phyloP scores from a whole-genome alignment of 176 grass and related monocot species.

The Lolium perenne region DNA sequence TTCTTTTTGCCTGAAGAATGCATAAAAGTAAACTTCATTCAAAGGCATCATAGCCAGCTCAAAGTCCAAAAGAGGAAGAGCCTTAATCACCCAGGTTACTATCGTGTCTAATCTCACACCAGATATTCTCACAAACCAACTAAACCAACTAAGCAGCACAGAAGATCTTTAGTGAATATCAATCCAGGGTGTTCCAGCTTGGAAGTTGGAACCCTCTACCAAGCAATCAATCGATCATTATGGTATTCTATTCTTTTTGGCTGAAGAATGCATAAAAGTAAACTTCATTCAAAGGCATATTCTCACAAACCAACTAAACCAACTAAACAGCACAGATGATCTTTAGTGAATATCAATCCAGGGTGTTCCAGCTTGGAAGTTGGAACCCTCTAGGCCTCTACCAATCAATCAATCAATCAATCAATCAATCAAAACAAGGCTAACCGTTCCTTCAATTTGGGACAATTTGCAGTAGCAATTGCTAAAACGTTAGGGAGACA shows the following conservation, averaged over 20 bases:
- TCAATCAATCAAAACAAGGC: conserved; percentile 19
- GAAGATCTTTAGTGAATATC: conserved; percentile 26
- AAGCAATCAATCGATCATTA: neutral
- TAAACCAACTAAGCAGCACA: conserved; percentile 23
- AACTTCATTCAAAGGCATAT: too few species aligned
- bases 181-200: conserved; percentile 26
- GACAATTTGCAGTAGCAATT: neutral
- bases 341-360: conserved; percentile 30
- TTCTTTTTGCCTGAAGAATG: neutral
- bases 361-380: conserved; percentile 13
- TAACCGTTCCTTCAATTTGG: conserved; percentile 24
- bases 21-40: neutral
- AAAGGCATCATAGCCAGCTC: neutral
- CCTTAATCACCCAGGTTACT: neutral
- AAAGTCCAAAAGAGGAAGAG: neutral
- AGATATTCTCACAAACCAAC: conserved; percentile 29
- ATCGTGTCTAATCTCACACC: conserved; percentile 13
- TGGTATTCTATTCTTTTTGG: too few species aligned
- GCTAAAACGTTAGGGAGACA: neutral
- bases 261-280: too few species aligned
- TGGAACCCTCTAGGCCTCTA: neutral
- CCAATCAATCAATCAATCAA: neutral
- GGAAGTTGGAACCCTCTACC: neutral
- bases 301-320: conserved; percentile 28
- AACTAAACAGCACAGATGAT: conserved; percentile 2